A percentile compares a stretch with the other conserved stretches of the same genome.
Evolutionary conservation across 768 basidiomycete species (phyloP).

Genomic region (Boletus barrowsii): DNA sequence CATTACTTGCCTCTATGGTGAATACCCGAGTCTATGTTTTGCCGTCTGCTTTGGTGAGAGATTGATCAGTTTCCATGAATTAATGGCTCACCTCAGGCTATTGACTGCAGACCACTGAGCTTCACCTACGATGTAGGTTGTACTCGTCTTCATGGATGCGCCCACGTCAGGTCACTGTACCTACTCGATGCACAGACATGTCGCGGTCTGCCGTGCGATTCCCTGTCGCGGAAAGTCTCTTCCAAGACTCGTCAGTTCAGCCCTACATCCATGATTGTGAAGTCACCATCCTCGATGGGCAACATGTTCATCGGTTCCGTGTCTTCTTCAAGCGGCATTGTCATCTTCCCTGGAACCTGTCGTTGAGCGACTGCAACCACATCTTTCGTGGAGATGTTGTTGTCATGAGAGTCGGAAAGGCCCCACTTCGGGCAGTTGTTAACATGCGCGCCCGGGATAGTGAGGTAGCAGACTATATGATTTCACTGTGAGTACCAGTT

Average conservation of each 20-base stretch:
- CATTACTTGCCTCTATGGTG: too few species aligned
- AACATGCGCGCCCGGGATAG: conserved; percentile 6
- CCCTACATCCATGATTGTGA: conserved; percentile 10
- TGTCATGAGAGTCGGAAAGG: neutral
- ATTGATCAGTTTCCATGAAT: too few species aligned
- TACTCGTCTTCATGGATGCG: too few species aligned
- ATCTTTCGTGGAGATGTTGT: conserved; percentile 1
- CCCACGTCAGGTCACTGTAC: too few species aligned
- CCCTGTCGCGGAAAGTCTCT: conserved; percentile 2
- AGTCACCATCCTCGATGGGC: neutral
- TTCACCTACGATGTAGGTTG: too few species aligned
- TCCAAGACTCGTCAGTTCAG: neutral
- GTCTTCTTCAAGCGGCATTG: conserved; percentile 10
- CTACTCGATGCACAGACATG: too few species aligned
- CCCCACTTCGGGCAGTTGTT: neutral
- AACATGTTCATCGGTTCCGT: neutral
- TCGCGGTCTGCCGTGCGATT: neutral
- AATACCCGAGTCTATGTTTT: too few species aligned
- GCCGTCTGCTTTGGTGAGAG: too few species aligned
- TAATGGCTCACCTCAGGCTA: too few species aligned
- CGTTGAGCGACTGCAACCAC: neutral
- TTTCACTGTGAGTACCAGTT: neutral
- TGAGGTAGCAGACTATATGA: neutral
- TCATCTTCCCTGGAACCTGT: neutral
- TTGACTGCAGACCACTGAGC: too few species aligned